phyloP scores from a whole-genome alignment of 768 basidiomycete genomes.

The Pulveroboletus frians region DNA sequence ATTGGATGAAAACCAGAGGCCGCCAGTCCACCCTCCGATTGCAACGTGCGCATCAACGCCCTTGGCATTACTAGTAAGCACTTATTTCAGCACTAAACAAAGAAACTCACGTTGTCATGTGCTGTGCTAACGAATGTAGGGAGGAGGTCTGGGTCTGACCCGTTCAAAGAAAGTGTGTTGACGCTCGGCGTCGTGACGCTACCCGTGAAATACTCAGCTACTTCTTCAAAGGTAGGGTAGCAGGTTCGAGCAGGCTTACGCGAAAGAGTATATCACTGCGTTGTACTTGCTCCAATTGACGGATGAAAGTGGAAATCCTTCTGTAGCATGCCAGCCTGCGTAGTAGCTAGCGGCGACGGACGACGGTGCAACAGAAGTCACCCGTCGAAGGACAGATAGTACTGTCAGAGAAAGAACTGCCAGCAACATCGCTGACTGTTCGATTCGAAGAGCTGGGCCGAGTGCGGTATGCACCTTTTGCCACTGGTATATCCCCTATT shows the following conservation, averaged over 20 bases:
- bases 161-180: conserved; percentile 28
- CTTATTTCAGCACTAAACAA: background rate
- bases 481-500: background rate
- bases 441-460: background rate
- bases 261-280: conserved; percentile 65
- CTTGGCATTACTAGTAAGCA: conserved; percentile 30
- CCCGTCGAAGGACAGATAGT: conserved; percentile 1
- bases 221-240: background rate
- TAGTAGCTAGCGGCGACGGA: conserved; percentile 56
- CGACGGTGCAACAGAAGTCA: background rate
- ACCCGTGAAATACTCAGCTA: background rate
- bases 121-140: conserved; percentile 52
- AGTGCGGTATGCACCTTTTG: background rate
- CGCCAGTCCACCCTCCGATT: conserved; percentile 70
- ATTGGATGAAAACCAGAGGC: conserved; percentile 54
- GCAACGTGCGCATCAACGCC: conserved; percentile 51
- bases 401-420: background rate
- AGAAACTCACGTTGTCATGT: conserved; percentile 30
- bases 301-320: conserved; percentile 46
- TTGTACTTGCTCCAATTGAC: conserved; percentile 73
- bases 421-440: background rate
- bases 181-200: conserved; percentile 35
- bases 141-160: conserved; percentile 45
- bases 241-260: conserved; percentile 31
- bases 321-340: conserved; percentile 56